Evolutionary conservation across 2,329 filamentous ascomycete genomes (phyloP), one percentile per base, ranked within the genome.

Genomic region (Aspergillus uvarum): DNA sequence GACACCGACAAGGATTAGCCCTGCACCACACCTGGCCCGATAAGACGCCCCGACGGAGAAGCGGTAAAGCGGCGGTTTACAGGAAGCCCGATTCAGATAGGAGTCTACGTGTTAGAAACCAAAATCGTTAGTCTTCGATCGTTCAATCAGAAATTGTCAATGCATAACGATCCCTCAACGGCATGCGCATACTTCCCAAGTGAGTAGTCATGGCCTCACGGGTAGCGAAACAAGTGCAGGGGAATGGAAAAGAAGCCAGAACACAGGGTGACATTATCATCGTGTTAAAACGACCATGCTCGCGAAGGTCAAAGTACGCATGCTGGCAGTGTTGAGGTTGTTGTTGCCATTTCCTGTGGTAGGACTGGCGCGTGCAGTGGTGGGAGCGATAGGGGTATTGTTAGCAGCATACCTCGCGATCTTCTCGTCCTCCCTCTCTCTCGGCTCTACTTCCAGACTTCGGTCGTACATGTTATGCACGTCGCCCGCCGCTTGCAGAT

Each of bases 391-490:
- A n/a, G 38, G 38, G 8, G 38, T 42, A n/a, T 42, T 42, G 16
- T n/a, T 42, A 42, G 38, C 67, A 63, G 74, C 86, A 72, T 88
- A 96, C 93, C 95, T 96, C 74, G 96, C 94, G 83, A 99, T 98
- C 84, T 98, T 98, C 81, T 99, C 95, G 74, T 99, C 95, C 81
- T 99, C 95, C 70, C 95, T 86, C 81, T 99, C 95, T 71, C 95
- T 86, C 64, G 95, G 95, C 76, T 99, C 95, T 62, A 99, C 88
- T 71, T 89, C 85, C 79, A 99, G 82, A 79, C 92, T 96, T 83
- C 93, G 93, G 77, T 98, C 93, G 81, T 98, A 99, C 95, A 98
- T 98, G 82, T 98, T 94, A 76, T 98, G 93, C 64, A 99, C 95
- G 75, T 98, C 94, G 55, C 92, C 91, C 4, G 95, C 94, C 31